A percentile compares a stretch with the other conserved stretches of the same genome.
Conservation (phyloP, 371 early-diverging fungal genomes). For the Actinomucor elegans region DNA sequence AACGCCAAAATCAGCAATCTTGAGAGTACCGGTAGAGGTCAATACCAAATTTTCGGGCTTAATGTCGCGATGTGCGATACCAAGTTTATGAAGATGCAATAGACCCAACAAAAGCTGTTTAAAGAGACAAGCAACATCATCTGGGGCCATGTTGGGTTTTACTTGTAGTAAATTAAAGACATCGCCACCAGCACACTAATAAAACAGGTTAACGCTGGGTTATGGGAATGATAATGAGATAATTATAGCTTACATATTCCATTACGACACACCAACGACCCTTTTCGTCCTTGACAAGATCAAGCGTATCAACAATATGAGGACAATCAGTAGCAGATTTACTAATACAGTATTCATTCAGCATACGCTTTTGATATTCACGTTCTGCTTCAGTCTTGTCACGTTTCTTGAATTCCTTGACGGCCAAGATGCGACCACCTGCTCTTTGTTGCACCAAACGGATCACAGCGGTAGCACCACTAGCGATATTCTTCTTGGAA, state of each 20-base stretch:
- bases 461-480: constrained; percentile 51
- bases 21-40: constrained; percentile 78
- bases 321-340: constrained; percentile 60
- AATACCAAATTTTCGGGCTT: constrained; percentile 93
- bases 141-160: constrained; percentile 36
- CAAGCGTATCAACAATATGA: constrained; percentile 71
- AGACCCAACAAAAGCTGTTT: constrained; percentile 94
- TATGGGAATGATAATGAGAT: neutral
- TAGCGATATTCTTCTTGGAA: constrained; percentile 41
- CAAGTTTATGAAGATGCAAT: constrained; percentile 93
- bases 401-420: constrained; percentile 67
- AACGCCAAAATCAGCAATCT: constrained; percentile 98
- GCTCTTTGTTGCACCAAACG: constrained; percentile 31
- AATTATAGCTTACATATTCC: constrained; percentile 55
- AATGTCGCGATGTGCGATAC: constrained; percentile 86
- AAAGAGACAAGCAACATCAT: constrained; percentile 58
- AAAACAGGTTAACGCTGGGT: neutral
- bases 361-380: constrained; percentile 68
- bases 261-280: constrained; percentile 65
- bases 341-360: constrained; percentile 75
- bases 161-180: constrained; percentile 51
- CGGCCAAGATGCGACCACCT: constrained; percentile 34
- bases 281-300: constrained; percentile 66
- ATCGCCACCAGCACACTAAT: constrained; percentile 64
- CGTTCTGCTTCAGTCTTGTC: constrained; percentile 58